Evolutionary conservation across 2,329 filamentous ascomycete genomes (phyloP).

Genomic region (Teratosphaeria pseudoeucalypti): DNA sequence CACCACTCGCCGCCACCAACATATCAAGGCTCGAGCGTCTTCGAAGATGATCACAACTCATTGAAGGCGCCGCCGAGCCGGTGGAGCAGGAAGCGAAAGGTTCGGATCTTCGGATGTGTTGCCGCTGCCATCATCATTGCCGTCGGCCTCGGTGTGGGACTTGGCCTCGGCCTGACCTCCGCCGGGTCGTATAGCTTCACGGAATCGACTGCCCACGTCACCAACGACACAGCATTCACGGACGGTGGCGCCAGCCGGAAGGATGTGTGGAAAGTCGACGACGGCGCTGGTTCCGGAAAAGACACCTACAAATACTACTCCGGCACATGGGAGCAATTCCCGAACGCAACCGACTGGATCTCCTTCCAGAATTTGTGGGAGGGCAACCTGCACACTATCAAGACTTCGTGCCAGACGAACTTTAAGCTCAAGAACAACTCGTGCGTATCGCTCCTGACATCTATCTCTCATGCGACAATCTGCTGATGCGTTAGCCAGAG

Average conservation of each 20-base stretch:
- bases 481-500: constrained; percentile 21
- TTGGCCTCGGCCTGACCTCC: constrained; percentile 14
- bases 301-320: constrained; percentile 25
- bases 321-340: constrained; percentile 14
- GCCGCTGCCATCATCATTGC: constrained; percentile 10
- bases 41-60: neutral
- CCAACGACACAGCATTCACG: constrained; percentile 19
- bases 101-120: constrained; percentile 12
- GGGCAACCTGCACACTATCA: constrained; percentile 22
- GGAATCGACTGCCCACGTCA: constrained; percentile 20
- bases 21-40: neutral
- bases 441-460: neutral
- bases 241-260: constrained; percentile 20
- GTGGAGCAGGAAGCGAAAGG: constrained; percentile 14
- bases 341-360: constrained; percentile 11
- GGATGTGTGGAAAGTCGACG: constrained; percentile 11
- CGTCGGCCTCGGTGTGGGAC: constrained; percentile 14
- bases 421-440: constrained; percentile 25
- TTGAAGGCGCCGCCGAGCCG: neutral
- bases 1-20: neutral
- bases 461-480: neutral
- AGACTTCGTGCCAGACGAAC: constrained; percentile 26
- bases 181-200: constrained; percentile 16
- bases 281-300: constrained; percentile 15
- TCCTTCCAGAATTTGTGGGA: constrained; percentile 25